Percentiles rank a stretch among this genome's conserved stretches.
Evolutionary conservation across 2,329 filamentous ascomycete species (phyloP).

Genomic region (Colletotrichum melonis): DNA sequence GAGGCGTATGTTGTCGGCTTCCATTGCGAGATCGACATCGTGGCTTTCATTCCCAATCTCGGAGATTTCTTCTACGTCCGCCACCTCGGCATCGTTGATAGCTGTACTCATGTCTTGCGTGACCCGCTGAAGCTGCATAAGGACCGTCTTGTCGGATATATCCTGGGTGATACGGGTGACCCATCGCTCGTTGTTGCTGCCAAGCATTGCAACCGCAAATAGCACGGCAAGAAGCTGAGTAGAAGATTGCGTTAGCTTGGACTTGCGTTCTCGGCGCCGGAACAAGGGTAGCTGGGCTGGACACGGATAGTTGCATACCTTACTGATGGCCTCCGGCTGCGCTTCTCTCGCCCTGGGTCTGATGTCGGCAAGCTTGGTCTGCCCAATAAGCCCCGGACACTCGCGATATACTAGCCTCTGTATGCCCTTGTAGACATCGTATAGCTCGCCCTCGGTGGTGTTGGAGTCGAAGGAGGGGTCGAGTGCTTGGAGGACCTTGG

Average conservation of each 20-base stretch:
- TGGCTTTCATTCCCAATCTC: constrained; percentile 55
- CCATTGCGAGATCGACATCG: constrained; percentile 67
- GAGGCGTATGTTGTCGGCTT: constrained; percentile 65
- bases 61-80: constrained; percentile 48
- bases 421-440: constrained; percentile 65
- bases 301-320: constrained; percentile 51
- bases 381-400: constrained; percentile 61
- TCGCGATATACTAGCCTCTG: constrained; percentile 66
- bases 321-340: constrained; percentile 63
- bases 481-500: constrained; percentile 67
- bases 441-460: constrained; percentile 45
- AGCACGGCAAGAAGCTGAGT: constrained; percentile 71
- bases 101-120: constrained; percentile 55
- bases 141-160: constrained; percentile 50
- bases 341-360: constrained; percentile 68
- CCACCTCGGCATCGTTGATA: constrained; percentile 45
- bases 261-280: background rate
- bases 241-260: constrained; percentile 41
- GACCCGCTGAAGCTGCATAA: constrained; percentile 58
- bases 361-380: constrained; percentile 66
- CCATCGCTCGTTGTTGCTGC: constrained; percentile 66
- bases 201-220: constrained; percentile 69
- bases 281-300: background rate
- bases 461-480: constrained; percentile 63
- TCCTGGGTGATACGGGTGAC: constrained; percentile 54